A percentile compares a stretch with the other conserved stretches of the same genome.
phyloP scores from a whole-genome alignment of 2,329 filamentous ascomycete species.

The Penicillium polonicum region DNA sequence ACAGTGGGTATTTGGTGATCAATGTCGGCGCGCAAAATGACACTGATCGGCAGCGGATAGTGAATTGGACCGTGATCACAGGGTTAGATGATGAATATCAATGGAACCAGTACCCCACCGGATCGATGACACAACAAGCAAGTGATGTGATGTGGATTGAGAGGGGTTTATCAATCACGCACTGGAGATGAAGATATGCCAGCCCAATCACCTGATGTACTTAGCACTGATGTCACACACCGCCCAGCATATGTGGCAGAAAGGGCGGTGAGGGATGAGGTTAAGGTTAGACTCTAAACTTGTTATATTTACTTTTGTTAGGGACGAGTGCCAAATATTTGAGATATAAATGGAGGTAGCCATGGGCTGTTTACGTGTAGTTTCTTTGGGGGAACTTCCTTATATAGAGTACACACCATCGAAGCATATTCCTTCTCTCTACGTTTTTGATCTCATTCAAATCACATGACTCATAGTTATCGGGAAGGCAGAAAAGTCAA shows the following conservation, averaged over 20 bases:
- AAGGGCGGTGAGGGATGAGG: not conserved
- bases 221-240: conserved; percentile 4
- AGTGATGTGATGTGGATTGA: conserved; percentile 10
- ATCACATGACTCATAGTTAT: conserved; percentile 10
- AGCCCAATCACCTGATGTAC: conserved; percentile 26
- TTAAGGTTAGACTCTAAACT: not conserved
- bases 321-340: too few species aligned
- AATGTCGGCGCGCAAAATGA: conserved; percentile 10
- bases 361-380: rapidly evolving
- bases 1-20: conserved; percentile 15
- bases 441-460: not conserved
- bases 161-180: conserved; percentile 13
- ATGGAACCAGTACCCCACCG: not conserved
- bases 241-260: not conserved
- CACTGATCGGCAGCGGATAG: conserved; percentile 4
- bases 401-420: not conserved
- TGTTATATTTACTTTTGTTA: not conserved
- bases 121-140: conserved; percentile 1
- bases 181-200: conserved; percentile 25
- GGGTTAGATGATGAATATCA: not conserved
- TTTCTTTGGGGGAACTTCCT: too few species aligned
- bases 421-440: not conserved
- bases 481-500: conserved; percentile 10
- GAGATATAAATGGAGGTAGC: not conserved
- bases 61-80: not conserved